Conservation (phyloP, 345 rosid genomes). For the Citrus medica region DNA sequence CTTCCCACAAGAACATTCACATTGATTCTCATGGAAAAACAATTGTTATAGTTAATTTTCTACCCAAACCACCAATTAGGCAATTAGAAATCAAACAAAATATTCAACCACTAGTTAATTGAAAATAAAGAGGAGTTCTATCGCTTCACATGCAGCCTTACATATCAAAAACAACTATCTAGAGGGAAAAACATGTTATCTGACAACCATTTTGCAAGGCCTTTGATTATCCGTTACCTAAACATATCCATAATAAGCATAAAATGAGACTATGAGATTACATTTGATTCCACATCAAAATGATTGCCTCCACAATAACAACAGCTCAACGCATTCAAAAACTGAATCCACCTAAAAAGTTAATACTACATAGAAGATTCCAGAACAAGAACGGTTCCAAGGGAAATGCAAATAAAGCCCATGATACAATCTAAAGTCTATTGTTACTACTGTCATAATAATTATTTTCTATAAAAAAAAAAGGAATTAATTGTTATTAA, state of each 20-base stretch:
- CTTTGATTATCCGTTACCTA: neutral
- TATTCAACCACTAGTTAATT: neutral
- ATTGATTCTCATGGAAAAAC: neutral
- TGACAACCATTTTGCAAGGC: neutral
- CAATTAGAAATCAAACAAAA: too few species aligned
- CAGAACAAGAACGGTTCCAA: neutral
- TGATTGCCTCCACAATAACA: neutral
- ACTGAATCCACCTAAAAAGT: too few species aligned
- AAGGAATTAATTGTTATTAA: too few species aligned
- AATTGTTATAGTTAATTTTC: neutral
- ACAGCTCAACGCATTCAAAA: neutral
- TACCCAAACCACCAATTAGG: neutral
- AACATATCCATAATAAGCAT: neutral
- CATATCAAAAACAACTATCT: neutral
- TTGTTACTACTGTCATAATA: neutral
- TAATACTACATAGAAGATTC: neutral
- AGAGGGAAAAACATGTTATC: neutral
- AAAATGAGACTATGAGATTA: too few species aligned
- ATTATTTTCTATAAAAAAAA: too few species aligned
- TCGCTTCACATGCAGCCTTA: neutral
- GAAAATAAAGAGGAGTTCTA: neutral
- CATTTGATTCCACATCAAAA: neutral
- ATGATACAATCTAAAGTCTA: neutral
- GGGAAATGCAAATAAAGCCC: too few species aligned
- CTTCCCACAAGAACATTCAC: neutral